Percentiles rank a stretch among this genome's conserved stretches.
phyloP scores from a whole-genome alignment of 805 yeast genomes.

The Hanseniaspora valbyensis region DNA sequence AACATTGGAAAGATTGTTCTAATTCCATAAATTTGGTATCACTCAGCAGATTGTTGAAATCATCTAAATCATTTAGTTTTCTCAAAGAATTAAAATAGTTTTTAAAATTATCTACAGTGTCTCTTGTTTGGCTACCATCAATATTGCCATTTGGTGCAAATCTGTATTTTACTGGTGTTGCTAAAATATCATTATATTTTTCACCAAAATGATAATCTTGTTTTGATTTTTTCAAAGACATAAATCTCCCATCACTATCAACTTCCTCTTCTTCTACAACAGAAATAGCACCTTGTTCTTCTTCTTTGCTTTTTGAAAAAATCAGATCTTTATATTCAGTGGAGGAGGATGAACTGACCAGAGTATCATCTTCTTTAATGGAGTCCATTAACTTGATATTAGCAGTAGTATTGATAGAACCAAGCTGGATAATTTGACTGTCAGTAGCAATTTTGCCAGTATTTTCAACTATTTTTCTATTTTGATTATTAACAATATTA shows the following conservation, averaged over 20 bases:
- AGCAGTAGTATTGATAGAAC: conserved; percentile 1
- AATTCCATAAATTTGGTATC: background rate
- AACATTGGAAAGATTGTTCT: conserved; percentile 14
- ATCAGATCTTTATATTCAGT: background rate
- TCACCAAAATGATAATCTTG: background rate
- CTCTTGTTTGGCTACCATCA: background rate
- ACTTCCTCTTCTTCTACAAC: conserved; percentile 23
- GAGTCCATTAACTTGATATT: conserved; percentile 4
- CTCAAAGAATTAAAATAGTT: background rate
- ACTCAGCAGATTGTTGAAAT: background rate
- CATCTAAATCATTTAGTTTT: background rate
- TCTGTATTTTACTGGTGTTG: background rate
- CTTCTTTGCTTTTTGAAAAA: conserved; percentile 15
- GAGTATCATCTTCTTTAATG: conserved; percentile 14
- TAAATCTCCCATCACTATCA: conserved; percentile 20
- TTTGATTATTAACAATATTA: background rate
- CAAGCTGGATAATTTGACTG: background rate
- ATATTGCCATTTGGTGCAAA: background rate
- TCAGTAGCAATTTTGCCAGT: conserved; percentile 12
- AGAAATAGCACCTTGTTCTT: background rate
- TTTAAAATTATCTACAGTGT: background rate
- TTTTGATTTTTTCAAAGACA: conserved; percentile 17
- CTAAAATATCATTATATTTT: background rate
- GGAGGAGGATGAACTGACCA: background rate
- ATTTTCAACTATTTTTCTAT: conserved; percentile 3